A percentile compares a stretch with the other conserved stretches of the same genome.
phyloP scores from a whole-genome alignment of 345 rosid genomes.

The Hirschfeldia incana region DNA sequence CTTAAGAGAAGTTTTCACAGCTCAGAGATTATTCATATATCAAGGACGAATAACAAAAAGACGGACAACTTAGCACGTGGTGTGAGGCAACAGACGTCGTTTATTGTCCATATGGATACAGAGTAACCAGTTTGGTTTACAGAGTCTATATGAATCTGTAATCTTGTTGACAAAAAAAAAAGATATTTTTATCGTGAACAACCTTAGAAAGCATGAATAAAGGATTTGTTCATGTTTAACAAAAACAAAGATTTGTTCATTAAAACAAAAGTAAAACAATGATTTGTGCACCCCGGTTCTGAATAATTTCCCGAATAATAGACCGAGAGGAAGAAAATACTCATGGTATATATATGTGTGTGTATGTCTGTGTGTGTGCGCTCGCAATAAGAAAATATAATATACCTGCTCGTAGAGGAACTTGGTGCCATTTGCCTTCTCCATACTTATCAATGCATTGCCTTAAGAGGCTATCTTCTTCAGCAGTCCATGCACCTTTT shows the following conservation, averaged over 20 bases:
- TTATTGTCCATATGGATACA: too few relatives aligned
- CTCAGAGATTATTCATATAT: too few relatives aligned
- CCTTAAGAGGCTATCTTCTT: slow-evolving; percentile 51
- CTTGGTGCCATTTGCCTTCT: slow-evolving; percentile 55
- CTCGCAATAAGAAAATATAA: not conserved
- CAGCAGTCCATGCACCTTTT: slow-evolving; percentile 56
- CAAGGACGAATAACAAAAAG: too few relatives aligned
- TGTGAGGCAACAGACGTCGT: too few relatives aligned
- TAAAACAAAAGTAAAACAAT: not conserved
- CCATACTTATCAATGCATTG: slow-evolving; percentile 42
- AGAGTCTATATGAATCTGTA: too few relatives aligned
- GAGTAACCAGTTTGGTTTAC: too few relatives aligned
- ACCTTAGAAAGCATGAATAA: not conserved
- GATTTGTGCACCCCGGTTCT: not conserved
- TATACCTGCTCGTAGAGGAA: slow-evolving; percentile 46
- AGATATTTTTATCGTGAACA: not conserved
- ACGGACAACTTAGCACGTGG: too few relatives aligned
- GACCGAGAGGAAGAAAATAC: not conserved
- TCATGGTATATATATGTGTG: not conserved
- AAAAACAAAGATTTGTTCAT: not conserved
- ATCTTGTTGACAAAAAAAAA: too few relatives aligned
- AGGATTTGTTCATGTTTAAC: not conserved
- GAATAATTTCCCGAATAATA: not conserved
- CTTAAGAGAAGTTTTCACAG: too few relatives aligned
- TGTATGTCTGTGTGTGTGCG: not conserved